These are phyloP conservation scores for Botrytis byssoidea DNA, from an alignment of 2,329 filamentous ascomycete species.

Conservation along the genomic window DNA sequence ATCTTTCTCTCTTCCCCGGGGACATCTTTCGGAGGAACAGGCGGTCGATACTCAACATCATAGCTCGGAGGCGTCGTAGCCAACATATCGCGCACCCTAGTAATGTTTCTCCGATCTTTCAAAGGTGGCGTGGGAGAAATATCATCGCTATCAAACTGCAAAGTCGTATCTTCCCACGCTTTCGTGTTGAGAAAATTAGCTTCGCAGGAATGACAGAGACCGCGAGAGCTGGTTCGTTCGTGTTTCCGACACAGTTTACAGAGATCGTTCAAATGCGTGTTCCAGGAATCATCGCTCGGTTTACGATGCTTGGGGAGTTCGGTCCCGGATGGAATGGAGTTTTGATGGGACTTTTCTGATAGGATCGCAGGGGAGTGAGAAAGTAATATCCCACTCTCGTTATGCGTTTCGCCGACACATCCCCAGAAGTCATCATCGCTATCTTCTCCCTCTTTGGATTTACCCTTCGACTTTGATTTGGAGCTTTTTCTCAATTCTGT, in stretches of 20 bases:
- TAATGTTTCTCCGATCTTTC: not conserved
- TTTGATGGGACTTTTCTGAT: not conserved
- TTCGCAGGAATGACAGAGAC: constrained; percentile 4
- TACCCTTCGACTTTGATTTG: not conserved
- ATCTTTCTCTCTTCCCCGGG: not conserved
- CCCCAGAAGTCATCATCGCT: constrained; percentile 13
- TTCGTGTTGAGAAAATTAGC: not conserved
- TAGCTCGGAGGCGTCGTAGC: not conserved
- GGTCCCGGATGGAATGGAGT: not conserved
- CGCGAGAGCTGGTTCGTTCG: not conserved
- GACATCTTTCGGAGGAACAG: not conserved
- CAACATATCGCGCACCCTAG: not conserved
- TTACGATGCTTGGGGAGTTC: not conserved
- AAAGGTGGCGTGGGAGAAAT: constrained; percentile 1
- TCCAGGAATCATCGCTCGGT: not conserved
- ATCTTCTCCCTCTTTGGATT: not conserved
- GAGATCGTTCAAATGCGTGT: not conserved
- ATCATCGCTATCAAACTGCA: not conserved
- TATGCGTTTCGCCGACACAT: not conserved
- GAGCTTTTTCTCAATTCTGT: not conserved
- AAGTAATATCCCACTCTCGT: not conserved
- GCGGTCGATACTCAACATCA: not conserved
- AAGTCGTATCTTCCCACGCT: not conserved
- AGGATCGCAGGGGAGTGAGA: not conserved
- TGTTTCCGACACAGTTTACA: constrained; percentile 12